These are phyloP conservation scores for Debaryomyces hansenii DNA, from an alignment of 805 yeast genomes.

Conservation along the genomic window DNA sequence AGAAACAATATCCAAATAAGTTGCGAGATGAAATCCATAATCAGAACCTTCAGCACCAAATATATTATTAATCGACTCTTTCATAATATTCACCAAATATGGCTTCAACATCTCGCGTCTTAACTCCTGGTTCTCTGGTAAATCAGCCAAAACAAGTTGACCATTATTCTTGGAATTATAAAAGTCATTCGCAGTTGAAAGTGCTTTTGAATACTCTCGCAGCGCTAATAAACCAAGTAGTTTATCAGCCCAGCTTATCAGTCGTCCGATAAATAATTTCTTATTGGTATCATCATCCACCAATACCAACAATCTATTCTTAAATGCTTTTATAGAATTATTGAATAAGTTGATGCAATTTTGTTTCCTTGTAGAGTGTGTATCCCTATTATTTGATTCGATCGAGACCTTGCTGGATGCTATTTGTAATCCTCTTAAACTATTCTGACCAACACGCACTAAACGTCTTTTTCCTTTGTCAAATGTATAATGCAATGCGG, in stretches of 20 bases:
- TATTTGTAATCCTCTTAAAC: background rate
- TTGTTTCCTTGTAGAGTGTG: conserved; percentile 2
- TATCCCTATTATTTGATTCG: background rate
- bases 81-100: conserved; percentile 57
- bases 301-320: conserved; percentile 22
- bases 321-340: conserved; percentile 20
- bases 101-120: conserved; percentile 52
- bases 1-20: conserved; percentile 13
- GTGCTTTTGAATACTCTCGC: conserved; percentile 54
- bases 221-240: conserved; percentile 47
- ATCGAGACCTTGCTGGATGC: background rate
- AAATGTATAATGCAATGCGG: conserved; percentile 3
- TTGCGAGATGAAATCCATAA: conserved; percentile 22
- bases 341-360: conserved; percentile 5
- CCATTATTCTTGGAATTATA: conserved; percentile 46
- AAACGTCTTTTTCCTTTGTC: conserved; percentile 1
- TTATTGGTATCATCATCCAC: conserved; percentile 30
- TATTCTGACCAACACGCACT: conserved; percentile 3
- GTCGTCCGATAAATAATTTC: conserved; percentile 57
- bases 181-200: conserved; percentile 53
- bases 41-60: conserved; percentile 23
- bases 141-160: conserved; percentile 52
- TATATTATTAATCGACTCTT: conserved; percentile 49
- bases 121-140: conserved; percentile 47
- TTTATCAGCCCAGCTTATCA: conserved; percentile 70